These are phyloP conservation scores for Paracoccidioides lutzii DNA, from an alignment of 2,329 filamentous ascomycete genomes.

Conservation along the genomic window DNA sequence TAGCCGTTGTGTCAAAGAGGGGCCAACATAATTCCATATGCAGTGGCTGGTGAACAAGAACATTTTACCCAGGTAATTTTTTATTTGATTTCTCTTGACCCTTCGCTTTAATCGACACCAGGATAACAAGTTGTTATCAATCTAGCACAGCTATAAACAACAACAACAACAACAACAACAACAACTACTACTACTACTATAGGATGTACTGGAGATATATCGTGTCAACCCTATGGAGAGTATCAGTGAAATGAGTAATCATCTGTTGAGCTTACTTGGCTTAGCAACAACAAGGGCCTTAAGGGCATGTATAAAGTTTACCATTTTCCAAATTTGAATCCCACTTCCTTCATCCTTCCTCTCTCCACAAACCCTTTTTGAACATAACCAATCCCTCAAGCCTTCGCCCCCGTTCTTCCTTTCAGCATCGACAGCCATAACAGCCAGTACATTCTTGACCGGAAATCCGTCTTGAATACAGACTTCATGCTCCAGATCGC, in stretches of 20 bases:
- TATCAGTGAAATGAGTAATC: background rate
- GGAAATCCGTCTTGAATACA: slow-evolving; percentile 11
- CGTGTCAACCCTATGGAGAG: slow-evolving; percentile 4
- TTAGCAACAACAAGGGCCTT: background rate
- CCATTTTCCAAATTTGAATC: slow-evolving; percentile 27
- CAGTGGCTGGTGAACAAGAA: too few species aligned
- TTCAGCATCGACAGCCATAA: slow-evolving; percentile 28
- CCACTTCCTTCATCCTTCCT: slow-evolving; percentile 27
- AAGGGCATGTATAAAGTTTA: slow-evolving; percentile 14
- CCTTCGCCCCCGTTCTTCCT: slow-evolving; percentile 20
- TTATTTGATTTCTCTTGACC: too few species aligned
- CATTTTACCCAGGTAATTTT: too few species aligned
- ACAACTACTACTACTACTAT: background rate
- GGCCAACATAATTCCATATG: too few species aligned
- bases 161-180: background rate
- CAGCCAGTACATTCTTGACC: slow-evolving; percentile 24
- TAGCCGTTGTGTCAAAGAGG: too few species aligned
- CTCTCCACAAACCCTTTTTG: slow-evolving; percentile 27
- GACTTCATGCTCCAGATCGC: slow-evolving; percentile 8
- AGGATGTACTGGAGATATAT: slow-evolving; percentile 5
- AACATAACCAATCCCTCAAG: slow-evolving; percentile 28
- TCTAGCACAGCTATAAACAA: too few species aligned
- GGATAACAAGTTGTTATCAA: too few species aligned
- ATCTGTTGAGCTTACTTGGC: too few species aligned
- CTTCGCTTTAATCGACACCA: too few species aligned